A percentile compares a stretch with the other conserved stretches of the same genome.
Conservation (phyloP, 306 rosid genomes). For the Aeschynomene evenia region DNA sequence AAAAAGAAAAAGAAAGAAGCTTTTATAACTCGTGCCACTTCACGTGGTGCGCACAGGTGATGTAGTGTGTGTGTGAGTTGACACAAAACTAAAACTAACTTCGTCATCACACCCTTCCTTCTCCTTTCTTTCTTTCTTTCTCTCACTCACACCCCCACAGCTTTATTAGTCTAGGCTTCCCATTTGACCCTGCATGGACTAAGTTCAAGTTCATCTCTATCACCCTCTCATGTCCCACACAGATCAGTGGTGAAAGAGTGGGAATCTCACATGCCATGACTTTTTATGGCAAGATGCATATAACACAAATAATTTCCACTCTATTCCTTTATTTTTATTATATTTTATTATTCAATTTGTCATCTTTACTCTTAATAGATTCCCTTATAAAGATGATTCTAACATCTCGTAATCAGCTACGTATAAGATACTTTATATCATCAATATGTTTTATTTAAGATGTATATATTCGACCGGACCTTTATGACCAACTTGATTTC, state of each 20-base stretch:
- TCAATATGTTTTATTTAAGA: too few relatives aligned
- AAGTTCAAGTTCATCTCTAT: not conserved
- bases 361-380: not conserved
- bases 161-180: not conserved
- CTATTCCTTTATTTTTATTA: not conserved
- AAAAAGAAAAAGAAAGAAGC: too few relatives aligned
- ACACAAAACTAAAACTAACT: constrained; percentile 31
- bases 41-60: constrained; percentile 70
- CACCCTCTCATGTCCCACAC: constrained; percentile 2
- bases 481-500: too few relatives aligned
- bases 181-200: constrained; percentile 33
- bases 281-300: constrained; percentile 40
- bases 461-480: too few relatives aligned
- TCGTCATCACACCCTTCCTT: not conserved
- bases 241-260: constrained; percentile 24
- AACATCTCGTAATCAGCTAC: too few relatives aligned
- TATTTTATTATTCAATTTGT: constrained; percentile 21
- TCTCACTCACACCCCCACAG: too few relatives aligned
- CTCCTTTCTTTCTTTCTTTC: not conserved
- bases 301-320: constrained; percentile 9
- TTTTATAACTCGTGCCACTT: constrained; percentile 54
- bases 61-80: constrained; percentile 32
- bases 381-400: not conserved
- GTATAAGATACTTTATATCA: too few relatives aligned
- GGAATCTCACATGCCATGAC: constrained; percentile 41